Evolutionary conservation across 2,329 filamentous ascomycete genomes (phyloP).

Genomic region (Botryotinia calthae): DNA sequence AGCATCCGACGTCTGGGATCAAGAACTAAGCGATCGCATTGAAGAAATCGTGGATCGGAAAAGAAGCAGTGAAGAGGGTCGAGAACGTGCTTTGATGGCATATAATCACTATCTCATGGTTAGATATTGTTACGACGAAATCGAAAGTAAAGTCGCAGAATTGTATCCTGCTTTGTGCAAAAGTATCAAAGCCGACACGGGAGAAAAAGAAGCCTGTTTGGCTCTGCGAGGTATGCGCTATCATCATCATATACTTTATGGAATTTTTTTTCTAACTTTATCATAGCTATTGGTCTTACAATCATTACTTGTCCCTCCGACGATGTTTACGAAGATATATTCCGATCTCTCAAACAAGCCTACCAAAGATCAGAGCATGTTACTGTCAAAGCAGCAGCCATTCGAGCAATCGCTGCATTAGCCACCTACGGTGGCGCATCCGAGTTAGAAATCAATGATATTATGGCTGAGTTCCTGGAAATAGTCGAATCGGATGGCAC

Average conservation of each 20-base stretch:
- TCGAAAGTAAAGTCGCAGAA: slow-evolving; percentile 53
- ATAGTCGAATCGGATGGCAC: slow-evolving; percentile 67
- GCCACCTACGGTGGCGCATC: slow-evolving; percentile 65
- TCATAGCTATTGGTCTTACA: slow-evolving; percentile 57
- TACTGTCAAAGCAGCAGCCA: slow-evolving; percentile 60
- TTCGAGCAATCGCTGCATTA: slow-evolving; percentile 61
- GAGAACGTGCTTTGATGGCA: slow-evolving; percentile 56
- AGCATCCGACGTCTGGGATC: slow-evolving; percentile 47
- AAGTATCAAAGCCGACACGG: slow-evolving; percentile 61
- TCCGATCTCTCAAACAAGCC: slow-evolving; percentile 54
- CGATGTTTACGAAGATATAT: slow-evolving; percentile 57
- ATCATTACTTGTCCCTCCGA: slow-evolving; percentile 61
- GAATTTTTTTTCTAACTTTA: slow-evolving; percentile 3
- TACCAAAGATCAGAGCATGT: slow-evolving; percentile 59
- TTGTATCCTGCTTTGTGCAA: slow-evolving; percentile 59
- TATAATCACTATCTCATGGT: slow-evolving; percentile 60
- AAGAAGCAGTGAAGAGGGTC: slow-evolving; percentile 61
- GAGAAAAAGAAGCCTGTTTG: slow-evolving; percentile 59
- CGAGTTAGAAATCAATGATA: slow-evolving; percentile 57
- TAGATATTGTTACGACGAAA: slow-evolving; percentile 59
- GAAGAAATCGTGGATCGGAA: slow-evolving; percentile 67
- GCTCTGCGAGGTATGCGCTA: slow-evolving; percentile 54
- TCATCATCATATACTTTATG: neutral
- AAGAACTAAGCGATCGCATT: slow-evolving; percentile 57
- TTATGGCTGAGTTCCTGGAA: slow-evolving; percentile 66